Base-by-base conservation (phyloP, 331 rosid genomes). In the Quercus tomentella region DNA sequence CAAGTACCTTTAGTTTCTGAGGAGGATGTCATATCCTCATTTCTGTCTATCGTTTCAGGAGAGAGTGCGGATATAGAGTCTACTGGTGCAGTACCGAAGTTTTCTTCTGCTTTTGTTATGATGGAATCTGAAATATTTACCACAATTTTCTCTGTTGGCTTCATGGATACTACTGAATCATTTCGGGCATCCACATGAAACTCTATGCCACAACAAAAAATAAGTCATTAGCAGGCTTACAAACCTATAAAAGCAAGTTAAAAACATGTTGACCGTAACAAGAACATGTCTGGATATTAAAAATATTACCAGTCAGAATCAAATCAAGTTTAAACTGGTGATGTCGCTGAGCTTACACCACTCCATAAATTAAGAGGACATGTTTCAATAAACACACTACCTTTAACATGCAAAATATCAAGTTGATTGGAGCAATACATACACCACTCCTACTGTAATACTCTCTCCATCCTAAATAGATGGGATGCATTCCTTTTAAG, bases 1-100 rank as follows among this genome's bases (percentile, higher is more conserved):
- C 37, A 1, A 22, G 25, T 77, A 92, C 94, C 97, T 86, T 82
- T 81, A 66, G 51, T 73, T 61, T 57, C 82, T 30, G 85, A 77
- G 84, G 91, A 76, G 20, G 89, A 82, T 28, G 79, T 56, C 58
- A 23, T 21, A 69, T 73, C 74, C 81, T 55, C 76, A 63, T 69
- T 49, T 73, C 41, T 83, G 75, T 82, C n/a, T 58, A 69, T 76
- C 83, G 33, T 70, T 82, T 79, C 82, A 15, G 83, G 88, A 79
- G 87, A 87, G 72, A 76, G 54, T 22, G 82, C 25, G 51, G 73
- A 78, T 22, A 60, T 43, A 76, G 85, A 75, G 65, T 75, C 70
- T 52, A 77, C 72, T 45, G 89, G 76, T 31, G 72, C 79, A 60
- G 81, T 79, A 73, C 71, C 73, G 33, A 77, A 71, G 66, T 85